Base-by-base conservation (phyloP, 257 asterid genomes). In the Rauvolfia tetraphylla region DNA sequence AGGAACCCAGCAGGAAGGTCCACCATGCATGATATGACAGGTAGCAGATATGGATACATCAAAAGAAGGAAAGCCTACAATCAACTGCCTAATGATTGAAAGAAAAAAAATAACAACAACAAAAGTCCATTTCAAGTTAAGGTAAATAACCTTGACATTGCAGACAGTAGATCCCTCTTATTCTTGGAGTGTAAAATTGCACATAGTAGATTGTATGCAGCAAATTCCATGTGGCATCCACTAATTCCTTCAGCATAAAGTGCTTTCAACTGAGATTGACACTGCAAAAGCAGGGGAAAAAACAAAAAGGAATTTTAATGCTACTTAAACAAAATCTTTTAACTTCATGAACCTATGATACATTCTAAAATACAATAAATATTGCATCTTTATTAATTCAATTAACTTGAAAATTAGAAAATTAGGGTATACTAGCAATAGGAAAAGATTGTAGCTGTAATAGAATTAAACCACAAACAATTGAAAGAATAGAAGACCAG, bases 171-270 rank as follows among this genome's bases (percentile, higher is more conserved):
- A 85, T 93, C 99, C 79, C 99, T 86, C 82, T 91, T 91, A 84
- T 93, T 93, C 71, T 84, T 90, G 42, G 99, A 91, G 88, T 95
- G 97, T 84, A 90, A 78, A 75, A 95, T 89, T 67, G 85, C 97
- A 86, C 96, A 90, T 1, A 95, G 88, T 85, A 95, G 90, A 91
- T 93, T 90, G 88, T 95, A 93, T 65, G 99, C 97, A 0, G 97
- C 92, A 78, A 95, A 91, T 84, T 95, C 99, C 91, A 90, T 89
- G 84, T 88, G 88, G 82, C 97, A 90, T 85, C 99, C 99, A 74
- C 77, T 80, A 74, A 93, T 91, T 81, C 97, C 98, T 86, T 95
- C 99, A 44, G 95, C 90, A 88, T 95, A 95, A 66, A 95, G 97
- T 17, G 96, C 87, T 89, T 86, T 85, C 84, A 95, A 83, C 85